Base-by-base conservation (phyloP, 257 asterid genomes). In the Marsdenia floribunda region DNA sequence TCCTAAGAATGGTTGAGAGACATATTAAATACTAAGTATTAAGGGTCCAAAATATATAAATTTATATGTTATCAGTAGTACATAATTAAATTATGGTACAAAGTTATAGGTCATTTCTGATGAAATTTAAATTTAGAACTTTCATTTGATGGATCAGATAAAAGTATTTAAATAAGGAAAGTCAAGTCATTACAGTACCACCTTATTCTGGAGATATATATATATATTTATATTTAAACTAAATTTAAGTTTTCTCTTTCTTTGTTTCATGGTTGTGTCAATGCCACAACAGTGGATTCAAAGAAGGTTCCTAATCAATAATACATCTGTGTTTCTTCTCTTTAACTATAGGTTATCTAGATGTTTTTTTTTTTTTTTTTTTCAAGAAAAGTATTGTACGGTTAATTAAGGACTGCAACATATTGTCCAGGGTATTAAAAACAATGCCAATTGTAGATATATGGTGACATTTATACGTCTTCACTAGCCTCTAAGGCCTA, bases 231-330 rank as follows among this genome's bases (percentile, higher is more conserved):
- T 50, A 50, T 59, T 9, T 10, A 24, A 29, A 29, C 33, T 29
- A 29, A 29, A 29, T 29, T 29, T 29, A 29, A 29, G 1, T 29
- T 0, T 29, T 29, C 33, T 29, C 33, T 29, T 29, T 29, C 33
- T 29, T 29, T 11, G 10, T 57, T 22, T 58, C 76, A 73, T 40
- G 68, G 57, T 42, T 38, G 57, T n/a, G n/a, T 18, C 52, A 46
- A 26, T 29, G 22, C 53, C 44, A 38, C 29, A 50, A 59, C 66
- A 35, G 18, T 64, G 66, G 78, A 74, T 53, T 65, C 59, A 29
- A 55, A 54, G 60, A 76, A 69, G 49, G 70, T 57, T 76, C 35
- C 58, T 60, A 9, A 19, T 58, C 53, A 76, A 70, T 59, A n/a
- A 38, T 37, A 11, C 35, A 33, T 12, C 4, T 3, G 50, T 38